Conservation (phyloP, 495 filamentous ascomycete species). For the Cudoniella acicularis region DNA sequence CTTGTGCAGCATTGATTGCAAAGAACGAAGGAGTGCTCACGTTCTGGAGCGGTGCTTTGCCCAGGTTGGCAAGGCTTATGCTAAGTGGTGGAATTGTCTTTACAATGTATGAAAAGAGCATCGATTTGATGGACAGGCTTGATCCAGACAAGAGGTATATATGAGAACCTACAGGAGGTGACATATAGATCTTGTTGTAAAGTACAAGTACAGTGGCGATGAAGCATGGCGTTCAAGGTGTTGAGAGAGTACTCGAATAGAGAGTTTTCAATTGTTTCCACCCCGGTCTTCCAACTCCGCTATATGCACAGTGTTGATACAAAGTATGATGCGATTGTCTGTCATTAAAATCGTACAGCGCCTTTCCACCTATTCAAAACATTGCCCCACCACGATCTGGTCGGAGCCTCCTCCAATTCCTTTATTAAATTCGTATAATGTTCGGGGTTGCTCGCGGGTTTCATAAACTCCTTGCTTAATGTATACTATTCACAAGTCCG, state of each 20-base stretch:
- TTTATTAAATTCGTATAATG: constrained; percentile 70
- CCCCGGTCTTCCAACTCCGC: constrained; percentile 9
- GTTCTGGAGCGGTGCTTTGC: constrained; percentile 92
- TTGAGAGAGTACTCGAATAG: neutral
- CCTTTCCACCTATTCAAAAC: constrained; percentile 58
- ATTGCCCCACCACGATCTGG: constrained; percentile 52
- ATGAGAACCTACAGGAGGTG: constrained; percentile 28
- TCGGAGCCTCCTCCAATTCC: constrained; percentile 71
- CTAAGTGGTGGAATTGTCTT: constrained; percentile 96
- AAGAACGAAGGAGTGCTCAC: constrained; percentile 86
- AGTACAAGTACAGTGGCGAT: constrained; percentile 10
- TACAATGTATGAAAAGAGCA: constrained; percentile 98
- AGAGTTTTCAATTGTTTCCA: neutral
- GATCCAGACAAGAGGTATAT: constrained; percentile 88
- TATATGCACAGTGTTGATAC: constrained; percentile 10
- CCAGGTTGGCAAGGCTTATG: constrained; percentile 77
- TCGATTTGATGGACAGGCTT: constrained; percentile 75
- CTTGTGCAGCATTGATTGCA: constrained; percentile 78
- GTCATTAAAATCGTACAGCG: constrained; percentile 55
- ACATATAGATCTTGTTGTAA: neutral
- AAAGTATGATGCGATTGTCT: neutral
- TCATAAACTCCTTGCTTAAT: constrained; percentile 54
- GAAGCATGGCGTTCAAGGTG: neutral
- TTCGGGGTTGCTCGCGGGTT: constrained; percentile 68
- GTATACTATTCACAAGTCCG: constrained; percentile 57